phyloP scores from a whole-genome alignment of 2,329 filamentous ascomycete species.

The Metarhizium guizhouense region DNA sequence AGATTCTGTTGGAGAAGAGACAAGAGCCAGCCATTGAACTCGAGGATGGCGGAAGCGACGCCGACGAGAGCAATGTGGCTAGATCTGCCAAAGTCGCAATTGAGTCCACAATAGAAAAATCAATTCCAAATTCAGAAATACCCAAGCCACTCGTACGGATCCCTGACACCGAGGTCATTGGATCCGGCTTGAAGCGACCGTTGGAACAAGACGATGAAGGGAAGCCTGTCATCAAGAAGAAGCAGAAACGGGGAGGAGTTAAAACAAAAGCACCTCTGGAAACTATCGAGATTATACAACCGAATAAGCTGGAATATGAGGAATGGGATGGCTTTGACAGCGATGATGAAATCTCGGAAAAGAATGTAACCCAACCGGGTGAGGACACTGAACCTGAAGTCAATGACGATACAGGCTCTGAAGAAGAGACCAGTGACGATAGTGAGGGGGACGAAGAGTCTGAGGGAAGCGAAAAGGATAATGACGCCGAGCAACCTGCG shows the following conservation, averaged over 20 bases:
- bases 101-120: not conserved
- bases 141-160: not conserved
- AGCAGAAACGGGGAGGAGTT: constrained; percentile 61
- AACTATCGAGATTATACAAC: constrained; percentile 28
- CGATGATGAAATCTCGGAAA: constrained; percentile 21
- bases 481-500: constrained; percentile 13
- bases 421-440: constrained; percentile 15
- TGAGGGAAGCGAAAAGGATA: constrained; percentile 17
- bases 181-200: constrained; percentile 79
- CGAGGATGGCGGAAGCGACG: constrained; percentile 12
- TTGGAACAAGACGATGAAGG: constrained; percentile 73
- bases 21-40: constrained; percentile 18
- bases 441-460: constrained; percentile 22
- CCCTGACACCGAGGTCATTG: constrained; percentile 29
- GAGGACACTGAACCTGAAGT: constrained; percentile 8
- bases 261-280: constrained; percentile 40
- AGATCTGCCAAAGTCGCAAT: not conserved
- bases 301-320: constrained; percentile 31
- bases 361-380: constrained; percentile 7
- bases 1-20: constrained; percentile 41
- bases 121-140: not conserved
- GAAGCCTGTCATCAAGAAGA: constrained; percentile 71
- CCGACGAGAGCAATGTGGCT: constrained; percentile 10
- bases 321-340: constrained; percentile 56
- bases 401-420: constrained; percentile 13